These are phyloP conservation scores for Exophiala spinifera DNA, from an alignment of 2,329 filamentous ascomycete species.

Conservation along the genomic window DNA sequence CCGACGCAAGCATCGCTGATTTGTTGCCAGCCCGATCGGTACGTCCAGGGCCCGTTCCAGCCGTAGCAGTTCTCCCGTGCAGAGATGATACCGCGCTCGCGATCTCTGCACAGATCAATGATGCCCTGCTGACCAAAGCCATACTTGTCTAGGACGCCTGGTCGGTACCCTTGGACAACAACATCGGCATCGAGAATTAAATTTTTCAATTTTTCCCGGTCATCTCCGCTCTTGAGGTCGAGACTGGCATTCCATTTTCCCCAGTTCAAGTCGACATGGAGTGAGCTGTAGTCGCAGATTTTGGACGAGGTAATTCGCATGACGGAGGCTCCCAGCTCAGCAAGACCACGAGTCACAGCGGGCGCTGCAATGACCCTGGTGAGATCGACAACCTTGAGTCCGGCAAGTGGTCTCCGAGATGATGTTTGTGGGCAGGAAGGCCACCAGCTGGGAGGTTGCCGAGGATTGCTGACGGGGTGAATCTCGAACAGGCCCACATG, in stretches of 20 bases:
- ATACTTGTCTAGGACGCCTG: conserved; percentile 50
- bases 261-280: conserved; percentile 71
- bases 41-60: conserved; percentile 43
- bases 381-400: conserved; percentile 50
- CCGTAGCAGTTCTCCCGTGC: conserved; percentile 53
- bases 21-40: conserved; percentile 51
- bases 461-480: conserved; percentile 15
- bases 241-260: conserved; percentile 65
- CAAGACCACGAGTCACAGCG: conserved; percentile 40
- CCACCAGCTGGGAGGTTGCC: conserved; percentile 10
- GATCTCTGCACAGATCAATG: conserved; percentile 37
- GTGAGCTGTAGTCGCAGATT: conserved; percentile 46
- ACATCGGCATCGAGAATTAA: conserved; percentile 51
- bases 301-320: conserved; percentile 45
- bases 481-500: conserved; percentile 43
- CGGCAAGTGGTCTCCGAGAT: conserved; percentile 41
- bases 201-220: conserved; percentile 39
- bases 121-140: conserved; percentile 54
- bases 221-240: conserved; percentile 44
- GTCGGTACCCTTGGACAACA: conserved; percentile 54
- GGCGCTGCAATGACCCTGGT: conserved; percentile 46
- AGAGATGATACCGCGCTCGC: conserved; percentile 47
- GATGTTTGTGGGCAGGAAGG: conserved; percentile 22
- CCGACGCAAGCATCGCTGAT: conserved; percentile 45
- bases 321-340: conserved; percentile 46